phyloP scores from a whole-genome alignment of 23 red algal species.

The Gracilaria gracilis region DNA sequence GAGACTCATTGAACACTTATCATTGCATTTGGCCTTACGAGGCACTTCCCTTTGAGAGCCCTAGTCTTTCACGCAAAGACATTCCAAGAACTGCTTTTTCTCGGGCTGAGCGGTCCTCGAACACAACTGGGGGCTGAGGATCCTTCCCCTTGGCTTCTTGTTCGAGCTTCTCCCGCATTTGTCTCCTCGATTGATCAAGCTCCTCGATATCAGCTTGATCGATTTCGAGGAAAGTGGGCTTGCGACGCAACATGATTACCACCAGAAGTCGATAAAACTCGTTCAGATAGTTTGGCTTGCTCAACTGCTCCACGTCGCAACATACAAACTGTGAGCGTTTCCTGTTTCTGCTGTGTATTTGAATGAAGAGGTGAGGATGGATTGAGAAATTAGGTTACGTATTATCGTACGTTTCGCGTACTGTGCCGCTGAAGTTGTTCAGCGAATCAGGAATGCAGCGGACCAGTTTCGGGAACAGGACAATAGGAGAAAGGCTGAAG shows the following conservation, averaged over 20 bases:
- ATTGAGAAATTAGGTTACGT: neutral
- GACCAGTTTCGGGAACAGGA: no score
- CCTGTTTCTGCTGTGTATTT: no score
- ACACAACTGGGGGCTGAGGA: neutral
- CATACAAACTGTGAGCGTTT: no score
- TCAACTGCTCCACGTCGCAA: no score
- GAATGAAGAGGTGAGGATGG: no score
- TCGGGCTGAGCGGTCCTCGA: neutral
- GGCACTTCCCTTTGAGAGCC: neutral
- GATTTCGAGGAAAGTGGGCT: conserved; percentile 27
- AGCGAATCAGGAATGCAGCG: no score
- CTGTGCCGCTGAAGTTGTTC: no score
- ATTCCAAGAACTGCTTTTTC: conserved; percentile 25
- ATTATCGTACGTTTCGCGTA: no score
- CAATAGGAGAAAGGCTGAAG: no score
- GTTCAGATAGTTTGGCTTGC: no score
- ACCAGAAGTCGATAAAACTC: no score
- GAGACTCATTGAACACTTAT: neutral
- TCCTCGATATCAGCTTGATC: conserved; percentile 33
- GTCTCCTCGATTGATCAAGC: conserved; percentile 22
- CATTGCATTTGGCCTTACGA: neutral
- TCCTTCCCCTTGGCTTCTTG: conserved; percentile 12
- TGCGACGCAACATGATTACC: conserved; percentile 25
- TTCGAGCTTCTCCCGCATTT: conserved; percentile 21
- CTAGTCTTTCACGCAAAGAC: conserved; percentile 35